Evolutionary conservation across 2,329 filamentous ascomycete species (phyloP).

Genomic region (Verruconis gallopava): DNA sequence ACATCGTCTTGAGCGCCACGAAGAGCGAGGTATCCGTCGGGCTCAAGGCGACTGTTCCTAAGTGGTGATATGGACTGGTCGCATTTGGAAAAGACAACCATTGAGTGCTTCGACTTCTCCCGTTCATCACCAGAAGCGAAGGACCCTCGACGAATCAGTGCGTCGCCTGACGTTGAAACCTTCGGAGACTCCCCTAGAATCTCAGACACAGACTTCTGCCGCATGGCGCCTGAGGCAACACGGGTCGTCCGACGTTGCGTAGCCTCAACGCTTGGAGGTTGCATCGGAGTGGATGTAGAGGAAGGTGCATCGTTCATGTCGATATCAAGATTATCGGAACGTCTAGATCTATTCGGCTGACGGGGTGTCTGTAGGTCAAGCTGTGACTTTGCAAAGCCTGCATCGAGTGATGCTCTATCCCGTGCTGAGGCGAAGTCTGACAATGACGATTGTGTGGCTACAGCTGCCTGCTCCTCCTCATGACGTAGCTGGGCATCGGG

Average conservation of each 20-base stretch:
- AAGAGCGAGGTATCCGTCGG: conserved; percentile 28
- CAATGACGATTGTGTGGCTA: not conserved
- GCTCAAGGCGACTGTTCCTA: conserved; percentile 17
- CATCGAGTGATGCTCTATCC: not conserved
- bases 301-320: conserved; percentile 1
- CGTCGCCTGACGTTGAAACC: not conserved
- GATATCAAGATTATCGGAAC: not conserved
- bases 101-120: conserved; percentile 52
- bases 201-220: conserved; percentile 60
- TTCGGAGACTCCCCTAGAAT: conserved; percentile 42
- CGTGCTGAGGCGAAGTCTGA: not conserved
- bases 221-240: conserved; percentile 56
- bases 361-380: not conserved
- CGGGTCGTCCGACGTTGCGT: conserved; percentile 43
- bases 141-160: conserved; percentile 4
- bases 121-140: not conserved
- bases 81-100: conserved; percentile 66
- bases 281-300: not conserved
- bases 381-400: not conserved
- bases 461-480: conserved; percentile 39
- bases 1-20: conserved; percentile 35
- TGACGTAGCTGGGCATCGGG: conserved; percentile 46
- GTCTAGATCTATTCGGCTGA: not conserved
- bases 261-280: not conserved
- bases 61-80: conserved; percentile 11